Evolutionary conservation across 257 asterid species (phyloP), one percentile per base, ranked within the genome.

Genomic region (Solanum pennellii): DNA sequence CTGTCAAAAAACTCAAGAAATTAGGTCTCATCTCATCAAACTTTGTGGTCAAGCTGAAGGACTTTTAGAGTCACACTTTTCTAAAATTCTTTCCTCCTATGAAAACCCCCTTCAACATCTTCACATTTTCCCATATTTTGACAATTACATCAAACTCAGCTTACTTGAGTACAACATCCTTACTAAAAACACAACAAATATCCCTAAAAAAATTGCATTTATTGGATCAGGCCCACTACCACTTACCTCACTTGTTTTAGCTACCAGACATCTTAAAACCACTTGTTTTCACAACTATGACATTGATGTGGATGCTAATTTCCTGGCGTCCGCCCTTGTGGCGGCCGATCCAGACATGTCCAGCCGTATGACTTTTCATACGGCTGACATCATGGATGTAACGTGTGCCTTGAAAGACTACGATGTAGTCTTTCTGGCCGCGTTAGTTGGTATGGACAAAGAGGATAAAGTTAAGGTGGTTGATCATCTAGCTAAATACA

Each of bases 141-240:
- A 90, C 85, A 96, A 96, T 89, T 96, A 96, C 94, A 91, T 95
- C 76, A 95, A 92, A n/a, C 95, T 96, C 69, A 65, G 92, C 83
- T 88, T 88, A 35, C 93, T 96, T 49, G 99, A 96, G 68, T 91
- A 59, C 92, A 92, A 89, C 86, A 93, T 96, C 86, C 92, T 96
- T 5, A 41, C 74, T 68, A 91, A 85, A 33, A 94, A 95, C 90
- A 60, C 39, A 86, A 71, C 86, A 13, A 16, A 83, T 7, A 33
- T 66, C 85, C 96, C 97, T 0, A 20, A 35, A 12, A 90, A 89
- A 4, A 23, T 95, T 14, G 99, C 98, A 60, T 95, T 96, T 68
- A 86, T 95, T 7, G 99, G 99, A 33, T 95, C 98, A 13, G 98
- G 98, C 31, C 99, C 99, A 10, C 92, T 96, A n/a, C 98, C 99